A percentile compares a stretch with the other conserved stretches of the same genome.
Evolutionary conservation across 192 early-diverging fungal genomes (phyloP).

Genomic region (Entomortierella chlamydospora): DNA sequence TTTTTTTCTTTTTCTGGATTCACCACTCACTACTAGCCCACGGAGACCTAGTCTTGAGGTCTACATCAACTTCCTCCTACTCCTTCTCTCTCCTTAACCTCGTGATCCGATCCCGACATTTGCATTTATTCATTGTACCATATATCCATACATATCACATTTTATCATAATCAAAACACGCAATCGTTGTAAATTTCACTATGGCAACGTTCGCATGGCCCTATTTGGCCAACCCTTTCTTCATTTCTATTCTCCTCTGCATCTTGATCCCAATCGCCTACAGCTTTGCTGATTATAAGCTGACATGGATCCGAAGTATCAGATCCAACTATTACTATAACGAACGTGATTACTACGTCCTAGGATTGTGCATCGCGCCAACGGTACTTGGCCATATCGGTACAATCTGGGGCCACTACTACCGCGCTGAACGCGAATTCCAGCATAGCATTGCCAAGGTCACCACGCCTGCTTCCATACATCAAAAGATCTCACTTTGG

Average conservation of each 20-base stretch:
- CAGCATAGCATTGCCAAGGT: slow-evolving; percentile 54
- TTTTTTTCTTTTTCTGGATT: slow-evolving; percentile 12
- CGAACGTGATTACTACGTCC: slow-evolving; percentile 39
- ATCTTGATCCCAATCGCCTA: slow-evolving; percentile 43
- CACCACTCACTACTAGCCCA: neutral
- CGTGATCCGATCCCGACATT: neutral
- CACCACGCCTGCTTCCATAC: slow-evolving; percentile 35
- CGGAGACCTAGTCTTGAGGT: neutral
- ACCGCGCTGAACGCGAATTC: slow-evolving; percentile 51
- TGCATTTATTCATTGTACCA: neutral
- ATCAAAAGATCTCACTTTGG: slow-evolving; percentile 53
- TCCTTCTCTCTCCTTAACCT: slow-evolving; percentile 1
- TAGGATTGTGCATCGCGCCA: slow-evolving; percentile 35
- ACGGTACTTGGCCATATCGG: slow-evolving; percentile 35
- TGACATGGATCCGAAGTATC: slow-evolving; percentile 33
- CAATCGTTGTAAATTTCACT: too few relatives aligned
- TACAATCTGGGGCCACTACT: slow-evolving; percentile 54
- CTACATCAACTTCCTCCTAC: neutral
- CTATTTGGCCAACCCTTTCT: slow-evolving; percentile 24
- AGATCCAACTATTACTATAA: slow-evolving; percentile 25
- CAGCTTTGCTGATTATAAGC: slow-evolving; percentile 29
- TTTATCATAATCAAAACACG: neutral
- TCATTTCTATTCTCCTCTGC: slow-evolving; percentile 32
- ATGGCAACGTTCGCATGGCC: slow-evolving; percentile 32
- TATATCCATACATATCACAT: too few relatives aligned